These are phyloP conservation scores for Nannochloropsis salina DNA, from an alignment of 108 stramenopile species.

Conservation along the genomic window DNA sequence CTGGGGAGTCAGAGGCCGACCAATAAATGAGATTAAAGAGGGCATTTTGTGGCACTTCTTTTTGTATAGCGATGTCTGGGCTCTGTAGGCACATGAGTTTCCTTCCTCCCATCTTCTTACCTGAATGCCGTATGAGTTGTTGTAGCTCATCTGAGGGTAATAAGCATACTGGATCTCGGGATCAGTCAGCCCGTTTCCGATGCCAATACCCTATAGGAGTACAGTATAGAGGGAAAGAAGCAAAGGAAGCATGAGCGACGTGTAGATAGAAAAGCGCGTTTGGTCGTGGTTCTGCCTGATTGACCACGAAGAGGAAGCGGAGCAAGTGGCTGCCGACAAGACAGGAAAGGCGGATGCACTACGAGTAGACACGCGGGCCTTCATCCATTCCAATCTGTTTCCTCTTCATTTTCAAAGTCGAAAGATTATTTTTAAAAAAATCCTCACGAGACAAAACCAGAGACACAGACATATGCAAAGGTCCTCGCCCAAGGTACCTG, in stretches of 20 bases:
- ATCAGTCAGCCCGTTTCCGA: slow-evolving; percentile 90
- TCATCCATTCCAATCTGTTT: slow-evolving; percentile 32
- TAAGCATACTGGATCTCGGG: slow-evolving; percentile 77
- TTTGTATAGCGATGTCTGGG: too few relatives aligned
- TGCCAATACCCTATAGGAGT: slow-evolving; percentile 62
- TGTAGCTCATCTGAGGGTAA: slow-evolving; percentile 86
- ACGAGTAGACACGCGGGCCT: slow-evolving; percentile 64
- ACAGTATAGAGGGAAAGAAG: not conserved
- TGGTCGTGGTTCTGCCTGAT: too few relatives aligned
- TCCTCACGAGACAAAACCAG: too few relatives aligned
- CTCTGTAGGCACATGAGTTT: too few relatives aligned
- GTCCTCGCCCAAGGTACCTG: not conserved
- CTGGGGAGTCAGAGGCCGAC: not conserved
- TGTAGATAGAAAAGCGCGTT: not conserved
- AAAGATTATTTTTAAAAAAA: too few relatives aligned
- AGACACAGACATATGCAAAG: too few relatives aligned
- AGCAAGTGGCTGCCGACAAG: too few relatives aligned
- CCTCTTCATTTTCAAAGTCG: too few relatives aligned
- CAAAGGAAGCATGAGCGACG: not conserved
- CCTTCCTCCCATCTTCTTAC: too few relatives aligned
- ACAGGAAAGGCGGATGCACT: not conserved
- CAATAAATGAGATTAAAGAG: too few relatives aligned
- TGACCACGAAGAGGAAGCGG: too few relatives aligned
- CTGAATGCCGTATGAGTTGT: slow-evolving; percentile 78
- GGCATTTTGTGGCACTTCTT: too few relatives aligned